A percentile compares a stretch with the other conserved stretches of the same genome.
Conservation (phyloP, 257 asterid species). For the Rhazya stricta region DNA sequence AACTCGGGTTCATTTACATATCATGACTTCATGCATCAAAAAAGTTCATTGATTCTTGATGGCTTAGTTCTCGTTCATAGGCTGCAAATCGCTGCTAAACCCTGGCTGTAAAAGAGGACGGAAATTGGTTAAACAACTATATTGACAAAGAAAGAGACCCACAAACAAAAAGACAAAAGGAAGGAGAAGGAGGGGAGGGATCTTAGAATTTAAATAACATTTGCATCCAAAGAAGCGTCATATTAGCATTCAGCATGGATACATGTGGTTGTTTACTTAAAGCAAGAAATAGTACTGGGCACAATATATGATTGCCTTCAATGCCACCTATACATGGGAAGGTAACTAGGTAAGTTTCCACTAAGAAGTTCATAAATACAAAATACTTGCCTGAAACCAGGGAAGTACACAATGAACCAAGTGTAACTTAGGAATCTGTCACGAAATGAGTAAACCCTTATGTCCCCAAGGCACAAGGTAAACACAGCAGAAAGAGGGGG, state of each 20-base stretch:
- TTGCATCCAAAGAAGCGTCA: not conserved
- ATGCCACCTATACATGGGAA: not conserved
- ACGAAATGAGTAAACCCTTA: not conserved
- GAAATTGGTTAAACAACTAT: not conserved
- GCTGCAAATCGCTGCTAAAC: conserved; percentile 13
- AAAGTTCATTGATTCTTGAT: conserved; percentile 15
- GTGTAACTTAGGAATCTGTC: conserved; percentile 13
- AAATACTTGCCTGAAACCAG: conserved; percentile 5
- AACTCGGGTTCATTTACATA: conserved; percentile 24
- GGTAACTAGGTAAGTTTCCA: not conserved
- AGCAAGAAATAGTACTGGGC: not conserved
- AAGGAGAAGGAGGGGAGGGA: not conserved
- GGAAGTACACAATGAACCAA: conserved; percentile 2
- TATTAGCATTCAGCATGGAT: not conserved
- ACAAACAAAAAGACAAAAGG: not conserved
- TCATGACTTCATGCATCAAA: conserved; percentile 20
- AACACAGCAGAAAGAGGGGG: not conserved
- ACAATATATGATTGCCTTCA: not conserved
- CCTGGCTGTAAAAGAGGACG: conserved; percentile 17
- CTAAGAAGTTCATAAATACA: not conserved
- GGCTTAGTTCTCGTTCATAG: conserved; percentile 1
- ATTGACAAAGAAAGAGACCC: not conserved
- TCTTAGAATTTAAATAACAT: not conserved
- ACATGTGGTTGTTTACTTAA: not conserved
- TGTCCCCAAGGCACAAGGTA: not conserved